Evolutionary conservation across 768 basidiomycete genomes (phyloP).

Genomic region (Tephrocybe rancida): DNA sequence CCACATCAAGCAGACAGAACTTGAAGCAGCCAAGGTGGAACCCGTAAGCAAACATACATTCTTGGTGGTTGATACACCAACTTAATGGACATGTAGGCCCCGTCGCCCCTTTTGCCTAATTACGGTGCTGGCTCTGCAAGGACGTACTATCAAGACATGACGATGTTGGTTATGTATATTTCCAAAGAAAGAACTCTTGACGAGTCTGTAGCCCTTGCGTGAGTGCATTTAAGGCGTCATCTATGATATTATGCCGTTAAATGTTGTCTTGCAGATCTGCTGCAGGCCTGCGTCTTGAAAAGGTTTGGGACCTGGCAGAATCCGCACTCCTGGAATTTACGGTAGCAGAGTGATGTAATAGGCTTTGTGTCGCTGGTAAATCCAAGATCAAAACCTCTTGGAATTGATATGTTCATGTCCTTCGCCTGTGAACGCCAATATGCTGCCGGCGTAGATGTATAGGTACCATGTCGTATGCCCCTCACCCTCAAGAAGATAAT

Average conservation of each 20-base stretch:
- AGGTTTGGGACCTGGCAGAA: conserved; percentile 12
- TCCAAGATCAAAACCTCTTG: no score
- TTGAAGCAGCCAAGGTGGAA: neutral
- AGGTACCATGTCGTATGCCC: no score
- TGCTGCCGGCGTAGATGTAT: no score
- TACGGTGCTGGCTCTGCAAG: conserved; percentile 42
- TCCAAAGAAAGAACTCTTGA: conserved; percentile 44
- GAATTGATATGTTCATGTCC: no score
- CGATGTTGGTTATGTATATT: conserved; percentile 45
- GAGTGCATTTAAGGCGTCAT: neutral
- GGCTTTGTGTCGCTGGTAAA: no score
- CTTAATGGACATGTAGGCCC: conserved; percentile 28
- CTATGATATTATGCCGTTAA: neutral
- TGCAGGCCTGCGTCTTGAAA: conserved; percentile 1
- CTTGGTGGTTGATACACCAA: neutral
- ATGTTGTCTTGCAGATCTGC: neutral
- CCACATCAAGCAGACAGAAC: conserved; percentile 1
- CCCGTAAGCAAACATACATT: neutral
- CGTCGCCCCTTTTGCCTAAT: conserved; percentile 47
- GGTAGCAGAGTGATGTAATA: neutral
- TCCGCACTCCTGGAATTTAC: conserved; percentile 7
- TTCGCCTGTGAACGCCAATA: no score
- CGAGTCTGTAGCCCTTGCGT: conserved; percentile 30
- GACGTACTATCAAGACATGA: conserved; percentile 45
- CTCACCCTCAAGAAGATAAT: no score